Evolutionary conservation across 2,329 filamentous ascomycete genomes (phyloP), one percentile per base, ranked within the genome.

Genomic region (Septoria petroselini): DNA sequence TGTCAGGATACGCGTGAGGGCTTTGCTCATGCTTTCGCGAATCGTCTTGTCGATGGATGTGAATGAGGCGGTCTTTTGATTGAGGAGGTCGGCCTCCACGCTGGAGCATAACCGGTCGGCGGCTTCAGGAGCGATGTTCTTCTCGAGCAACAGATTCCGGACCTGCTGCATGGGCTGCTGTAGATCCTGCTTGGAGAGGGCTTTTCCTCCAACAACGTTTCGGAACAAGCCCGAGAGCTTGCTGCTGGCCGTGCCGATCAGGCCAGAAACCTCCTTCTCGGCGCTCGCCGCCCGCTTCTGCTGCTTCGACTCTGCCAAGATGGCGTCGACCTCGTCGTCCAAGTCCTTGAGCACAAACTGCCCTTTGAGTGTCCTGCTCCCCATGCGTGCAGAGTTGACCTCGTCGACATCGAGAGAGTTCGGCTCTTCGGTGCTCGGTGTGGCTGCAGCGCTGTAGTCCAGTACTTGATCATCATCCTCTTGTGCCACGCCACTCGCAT

Each of bases 41-140:
- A 98, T 86, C 52, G 84, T 89, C 33, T 86, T 74, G 70, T 91
- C 89, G 64, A 94, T 67, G 38, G 59, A 65, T 68, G 96, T 91
- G 68, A 97, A 98, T 65, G 77, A 94, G 35, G 82, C 88, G 0
- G 93, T 98, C 74, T 91, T 96, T 60, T 91, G 84, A 21, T 93
- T 91, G 14, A 96, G 72, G 19, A 98, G 76, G 66, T 96, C 91
- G 62, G 86, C 84, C 69, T 96, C 87, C 5, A 98, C 91, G 43
- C 89, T 89, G 55, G 94, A 85, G 67, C 91, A 96, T 34, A 98
- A 75, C 45, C 93, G 86, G 25, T 95, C 80, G 1, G 91, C 93
- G 12, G 93, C 93, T 74, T 97, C 93, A 45, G 88, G 86, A 0
- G 93, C 93, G 21, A 98, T 91, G 63, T 98, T 98, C 76, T 98